These are phyloP conservation scores for Tolypocladium cylindrosporum DNA, from an alignment of 2,329 filamentous ascomycete genomes.

Conservation along the genomic window DNA sequence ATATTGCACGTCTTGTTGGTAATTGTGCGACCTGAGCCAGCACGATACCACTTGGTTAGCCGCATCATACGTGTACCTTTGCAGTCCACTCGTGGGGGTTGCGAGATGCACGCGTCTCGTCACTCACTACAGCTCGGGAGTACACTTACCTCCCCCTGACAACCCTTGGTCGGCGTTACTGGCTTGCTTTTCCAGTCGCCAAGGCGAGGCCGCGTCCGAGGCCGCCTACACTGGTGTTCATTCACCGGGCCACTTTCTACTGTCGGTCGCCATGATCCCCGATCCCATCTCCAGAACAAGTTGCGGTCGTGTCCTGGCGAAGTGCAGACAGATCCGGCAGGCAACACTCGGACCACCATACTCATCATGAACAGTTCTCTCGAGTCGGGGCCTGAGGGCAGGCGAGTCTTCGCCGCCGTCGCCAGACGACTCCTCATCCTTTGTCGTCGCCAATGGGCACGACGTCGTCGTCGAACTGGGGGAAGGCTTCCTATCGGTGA, in stretches of 20 bases:
- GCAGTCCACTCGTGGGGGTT: neutral
- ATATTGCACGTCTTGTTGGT: neutral
- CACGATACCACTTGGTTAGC: neutral
- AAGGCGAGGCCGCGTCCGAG: neutral
- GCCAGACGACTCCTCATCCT: neutral
- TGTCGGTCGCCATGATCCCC: neutral
- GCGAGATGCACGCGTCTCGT: neutral
- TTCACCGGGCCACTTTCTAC: neutral
- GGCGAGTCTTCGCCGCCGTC: neutral
- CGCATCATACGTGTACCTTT: neutral
- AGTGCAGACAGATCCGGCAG: neutral
- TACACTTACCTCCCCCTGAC: neutral
- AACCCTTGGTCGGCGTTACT: neutral
- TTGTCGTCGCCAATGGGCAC: neutral
- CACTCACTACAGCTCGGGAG: neutral
- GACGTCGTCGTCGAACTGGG: conserved; percentile 28
- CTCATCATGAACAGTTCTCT: neutral
- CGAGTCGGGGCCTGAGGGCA: neutral
- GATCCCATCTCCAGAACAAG: neutral
- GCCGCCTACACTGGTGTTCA: neutral
- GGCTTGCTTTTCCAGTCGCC: neutral
- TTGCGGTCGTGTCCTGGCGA: neutral
- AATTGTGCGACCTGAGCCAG: neutral
- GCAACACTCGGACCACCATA: neutral
- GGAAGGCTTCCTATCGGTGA: conserved; percentile 19